phyloP scores from a whole-genome alignment of 1,139 yeast species.

The Geotrichum cucujoidarum region DNA sequence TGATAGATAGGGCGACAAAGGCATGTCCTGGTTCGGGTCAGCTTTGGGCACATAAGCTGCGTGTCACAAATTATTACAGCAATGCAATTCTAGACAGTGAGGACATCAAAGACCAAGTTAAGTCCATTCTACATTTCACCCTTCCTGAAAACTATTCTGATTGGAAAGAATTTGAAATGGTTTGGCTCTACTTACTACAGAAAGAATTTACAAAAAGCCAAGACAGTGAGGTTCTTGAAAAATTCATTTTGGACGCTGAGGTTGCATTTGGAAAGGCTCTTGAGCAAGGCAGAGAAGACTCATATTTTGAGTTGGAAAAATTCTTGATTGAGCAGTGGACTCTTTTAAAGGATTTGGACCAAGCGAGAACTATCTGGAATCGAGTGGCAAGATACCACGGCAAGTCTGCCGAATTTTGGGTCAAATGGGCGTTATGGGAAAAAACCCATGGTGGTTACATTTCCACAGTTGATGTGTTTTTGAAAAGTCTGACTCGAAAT shows the following conservation, averaged over 20 bases:
- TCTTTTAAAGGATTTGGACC: conserved; percentile 12
- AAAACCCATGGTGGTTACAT: conserved; percentile 31
- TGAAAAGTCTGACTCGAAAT: conserved; percentile 36
- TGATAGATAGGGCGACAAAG: conserved; percentile 26
- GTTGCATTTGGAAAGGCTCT: conserved; percentile 3
- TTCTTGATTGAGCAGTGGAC: conserved; percentile 17
- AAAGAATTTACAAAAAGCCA: conserved; percentile 20
- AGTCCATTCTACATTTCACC: conserved; percentile 18
- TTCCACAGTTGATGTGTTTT: conserved; percentile 34
- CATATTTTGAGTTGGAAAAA: conserved; percentile 4
- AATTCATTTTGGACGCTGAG: conserved; percentile 21
- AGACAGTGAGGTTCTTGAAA: conserved; percentile 21
- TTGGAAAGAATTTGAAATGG: conserved; percentile 40
- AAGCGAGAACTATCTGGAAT: conserved; percentile 20
- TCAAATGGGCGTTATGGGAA: conserved; percentile 43
- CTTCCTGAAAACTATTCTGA: conserved; percentile 29
- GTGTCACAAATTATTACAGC: conserved; percentile 21
- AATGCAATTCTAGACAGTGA: conserved; percentile 17
- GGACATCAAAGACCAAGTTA: conserved; percentile 15
- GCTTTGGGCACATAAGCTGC: conserved; percentile 29
- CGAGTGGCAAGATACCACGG: conserved; percentile 27
- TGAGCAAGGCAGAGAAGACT: conserved; percentile 5
- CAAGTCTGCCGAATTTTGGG: conserved; percentile 47
- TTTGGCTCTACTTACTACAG: conserved; percentile 33
- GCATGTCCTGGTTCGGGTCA: conserved; percentile 31